Percentiles rank a stretch among this genome's conserved stretches.
Conservation (phyloP, 139 green algal genomes). For the Tetradesmus lagerheimii region DNA sequence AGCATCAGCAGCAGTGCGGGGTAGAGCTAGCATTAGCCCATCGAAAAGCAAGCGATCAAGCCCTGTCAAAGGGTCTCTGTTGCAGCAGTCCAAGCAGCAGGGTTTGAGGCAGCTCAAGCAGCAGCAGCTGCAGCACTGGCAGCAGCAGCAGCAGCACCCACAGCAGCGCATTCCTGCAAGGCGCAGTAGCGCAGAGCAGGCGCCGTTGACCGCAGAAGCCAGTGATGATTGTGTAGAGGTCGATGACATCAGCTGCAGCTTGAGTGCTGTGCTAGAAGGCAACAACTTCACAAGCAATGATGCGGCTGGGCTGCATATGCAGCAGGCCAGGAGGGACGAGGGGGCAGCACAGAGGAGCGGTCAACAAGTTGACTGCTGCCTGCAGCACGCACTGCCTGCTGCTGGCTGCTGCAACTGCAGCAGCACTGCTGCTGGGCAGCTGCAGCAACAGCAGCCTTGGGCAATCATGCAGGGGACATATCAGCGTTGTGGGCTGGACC, state of each 20-base stretch:
- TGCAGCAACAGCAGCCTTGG: neutral
- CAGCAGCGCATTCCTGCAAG: neutral
- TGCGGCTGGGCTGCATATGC: neutral
- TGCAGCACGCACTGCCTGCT: slow-evolving; percentile 1
- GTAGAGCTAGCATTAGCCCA: neutral
- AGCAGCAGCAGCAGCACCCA: neutral
- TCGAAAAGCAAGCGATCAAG: neutral
- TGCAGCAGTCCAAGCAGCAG: neutral
- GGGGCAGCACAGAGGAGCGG: neutral
- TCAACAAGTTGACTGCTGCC: neutral
- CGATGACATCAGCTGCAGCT: slow-evolving; percentile 31
- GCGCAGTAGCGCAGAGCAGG: neutral
- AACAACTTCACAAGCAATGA: neutral
- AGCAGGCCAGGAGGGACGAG: neutral
- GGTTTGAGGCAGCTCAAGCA: neutral
- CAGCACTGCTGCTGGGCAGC: neutral
- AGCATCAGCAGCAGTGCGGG: neutral
- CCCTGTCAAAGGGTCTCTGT: neutral
- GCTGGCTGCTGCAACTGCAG: neutral
- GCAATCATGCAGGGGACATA: neutral
- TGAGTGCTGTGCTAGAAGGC: neutral
- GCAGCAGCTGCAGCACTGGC: slow-evolving; percentile 15
- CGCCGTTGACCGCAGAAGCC: neutral
- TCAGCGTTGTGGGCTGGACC: neutral
- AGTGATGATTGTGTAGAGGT: slow-evolving; percentile 27